Base-by-base conservation (phyloP, 1,139 yeast species). In the Taphrina confusa region DNA sequence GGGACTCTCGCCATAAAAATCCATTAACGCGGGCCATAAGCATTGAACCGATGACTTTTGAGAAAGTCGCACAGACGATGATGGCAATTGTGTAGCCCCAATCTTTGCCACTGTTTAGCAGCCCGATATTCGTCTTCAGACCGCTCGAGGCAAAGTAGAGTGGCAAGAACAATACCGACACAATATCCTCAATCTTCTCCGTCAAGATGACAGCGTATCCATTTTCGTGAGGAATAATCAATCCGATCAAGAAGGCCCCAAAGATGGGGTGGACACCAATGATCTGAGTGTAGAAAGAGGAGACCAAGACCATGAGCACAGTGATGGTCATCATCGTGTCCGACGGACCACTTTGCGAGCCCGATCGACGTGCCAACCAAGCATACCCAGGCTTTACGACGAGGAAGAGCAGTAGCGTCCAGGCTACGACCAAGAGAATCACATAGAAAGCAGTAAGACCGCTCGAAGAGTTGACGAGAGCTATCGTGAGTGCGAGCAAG, bases 251-350 rank as follows among this genome's bases (percentile, higher is more conserved):
- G 69, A 86, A 86, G 0, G 92, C 91, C 40, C 94, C 95, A 70
- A 87, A 87, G 68, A 87, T 86, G 0, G 89, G 83, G 70, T 84
- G 90, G 9, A 85, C 91, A 1, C 94, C 94, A 64, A 86, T 84
- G 61, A 85, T 83, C 70, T 85, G 90, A 1, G 94, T 87, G 71
- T 80, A 85, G 72, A 86, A 87, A 0, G 94, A 81, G 1, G 91
- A 84, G 2, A 80, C 72, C 64, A 86, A 81, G 63, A 82, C 83
- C 64, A 80, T 67, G 14, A 81, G 68, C 54, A 86, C 68, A 37
- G 85, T 81, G 39, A 81, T 68, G 68, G 83, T 73, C 67, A 85
- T 82, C 60, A 83, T 81, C 40, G 80, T 67, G 62, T 85, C 85
- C 0, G 87, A 82, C 1, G 92, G 89, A 3, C 85, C 85, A 5